Base-by-base conservation (phyloP, 306 rosid genomes). In the Hippophae rhamnoides region DNA sequence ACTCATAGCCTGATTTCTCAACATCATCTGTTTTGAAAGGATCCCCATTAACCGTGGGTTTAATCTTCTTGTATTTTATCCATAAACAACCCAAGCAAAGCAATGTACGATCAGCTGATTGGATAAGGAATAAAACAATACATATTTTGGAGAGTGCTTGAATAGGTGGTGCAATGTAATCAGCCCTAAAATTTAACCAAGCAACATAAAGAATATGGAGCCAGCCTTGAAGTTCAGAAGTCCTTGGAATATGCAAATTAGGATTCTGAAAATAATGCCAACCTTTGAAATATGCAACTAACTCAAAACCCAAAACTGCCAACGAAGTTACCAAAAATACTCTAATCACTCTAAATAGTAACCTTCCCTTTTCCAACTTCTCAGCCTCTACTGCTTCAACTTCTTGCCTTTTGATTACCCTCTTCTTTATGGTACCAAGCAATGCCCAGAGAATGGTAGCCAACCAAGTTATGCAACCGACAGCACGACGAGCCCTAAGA, bases 31-130 rank as follows among this genome's bases (percentile, higher is more conserved):
- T 45, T 60, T 65, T 66, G 79, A 86, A 73, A 44, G 76, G 76
- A 67, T 79, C 85, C 41, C 69, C 82, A 44, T 54, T 70, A 66
- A 84, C 63, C 63, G 14, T 79, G 8, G 96, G 96, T 84, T 81
- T 88, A 65, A 85, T 69, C 76, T 84, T 90, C 81, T 64, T 84
- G 73, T 47, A 81, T 71, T 83, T 90, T 45, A 90, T 82, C 97
- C 94, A 87, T 43, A 85, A 76, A 80, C 97, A 90, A 56, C 97
- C 96, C 41, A 90, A 65, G 61, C 89, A 79, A 59, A 87, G 95
- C 18, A 87, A 50, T 84, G 79, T 64, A 14, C 97, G 95, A 69
- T 90, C 97, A 60, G 73, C 72, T 0, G 96, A 90, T 64, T 90
- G 97, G 57, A 90, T 85, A 58, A 90, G 79, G 82, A 90, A 90